Conservation (phyloP, 2,329 filamentous ascomycete genomes). For the Teratosphaeria viscida region DNA sequence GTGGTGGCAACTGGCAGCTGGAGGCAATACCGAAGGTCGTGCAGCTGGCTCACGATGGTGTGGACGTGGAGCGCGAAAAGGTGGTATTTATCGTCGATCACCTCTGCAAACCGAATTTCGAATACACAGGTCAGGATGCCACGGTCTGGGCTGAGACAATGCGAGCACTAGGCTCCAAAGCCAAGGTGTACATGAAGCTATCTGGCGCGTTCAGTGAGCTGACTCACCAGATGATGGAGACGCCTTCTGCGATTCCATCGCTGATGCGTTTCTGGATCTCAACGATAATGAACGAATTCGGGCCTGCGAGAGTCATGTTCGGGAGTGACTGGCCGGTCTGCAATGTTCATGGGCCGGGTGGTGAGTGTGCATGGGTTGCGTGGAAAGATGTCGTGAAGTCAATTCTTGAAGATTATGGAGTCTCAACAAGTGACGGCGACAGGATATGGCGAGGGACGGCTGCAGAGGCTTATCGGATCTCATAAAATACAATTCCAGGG, state of each 20-base stretch:
- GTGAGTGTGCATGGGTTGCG: slow-evolving; percentile 56
- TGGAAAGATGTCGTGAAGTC: slow-evolving; percentile 64
- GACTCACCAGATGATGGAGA: slow-evolving; percentile 35
- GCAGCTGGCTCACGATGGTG: slow-evolving; percentile 47
- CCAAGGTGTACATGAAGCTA: slow-evolving; percentile 78
- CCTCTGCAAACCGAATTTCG: slow-evolving; percentile 70
- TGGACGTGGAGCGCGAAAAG: slow-evolving; percentile 45
- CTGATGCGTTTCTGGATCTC: slow-evolving; percentile 61
- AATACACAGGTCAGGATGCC: slow-evolving; percentile 42
- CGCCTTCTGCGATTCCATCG: slow-evolving; percentile 47
- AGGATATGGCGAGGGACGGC: slow-evolving; percentile 67
- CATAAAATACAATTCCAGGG: not conserved
- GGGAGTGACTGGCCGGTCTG: slow-evolving; percentile 92
- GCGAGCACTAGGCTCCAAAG: slow-evolving; percentile 53
- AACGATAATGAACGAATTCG: slow-evolving; percentile 62
- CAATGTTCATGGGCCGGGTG: slow-evolving; percentile 52
- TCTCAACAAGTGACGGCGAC: slow-evolving; percentile 51
- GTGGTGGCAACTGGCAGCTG: slow-evolving; percentile 56
- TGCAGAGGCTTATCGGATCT: slow-evolving; percentile 52
- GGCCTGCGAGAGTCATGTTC: slow-evolving; percentile 68
- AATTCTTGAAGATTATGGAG: slow-evolving; percentile 42
- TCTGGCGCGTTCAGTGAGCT: slow-evolving; percentile 79
- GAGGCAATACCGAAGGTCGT: slow-evolving; percentile 28
- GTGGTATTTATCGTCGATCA: slow-evolving; percentile 69
- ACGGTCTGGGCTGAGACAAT: slow-evolving; percentile 60